phyloP scores from a whole-genome alignment of 371 early-diverging fungal genomes.

The Smittium mucronatum region DNA sequence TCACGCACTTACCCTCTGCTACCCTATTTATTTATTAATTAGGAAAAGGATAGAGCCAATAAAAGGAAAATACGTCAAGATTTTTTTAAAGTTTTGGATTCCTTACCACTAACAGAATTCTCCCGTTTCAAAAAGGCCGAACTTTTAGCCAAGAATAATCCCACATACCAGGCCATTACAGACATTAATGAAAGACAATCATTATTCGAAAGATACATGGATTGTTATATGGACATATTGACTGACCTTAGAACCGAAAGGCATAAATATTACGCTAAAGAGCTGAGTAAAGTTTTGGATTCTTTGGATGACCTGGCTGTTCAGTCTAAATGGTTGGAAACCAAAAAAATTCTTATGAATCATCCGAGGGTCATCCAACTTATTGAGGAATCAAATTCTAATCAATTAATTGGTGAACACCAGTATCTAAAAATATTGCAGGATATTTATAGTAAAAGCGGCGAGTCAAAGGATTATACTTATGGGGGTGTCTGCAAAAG shows the following conservation, averaged over 20 bases:
- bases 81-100: conserved; percentile 32
- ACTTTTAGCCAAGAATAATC: conserved; percentile 34
- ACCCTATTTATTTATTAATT: too few relatives aligned
- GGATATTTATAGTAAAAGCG: neutral
- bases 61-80: conserved; percentile 29
- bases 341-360: conserved; percentile 2
- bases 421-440: neutral
- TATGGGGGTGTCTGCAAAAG: neutral
- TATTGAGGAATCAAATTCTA: neutral
- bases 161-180: conserved; percentile 37
- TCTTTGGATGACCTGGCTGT: neutral
- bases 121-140: conserved; percentile 36
- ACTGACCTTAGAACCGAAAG: neutral
- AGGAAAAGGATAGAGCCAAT: conserved; percentile 25
- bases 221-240: conserved; percentile 24
- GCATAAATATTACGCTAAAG: conserved; percentile 10
- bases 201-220: conserved; percentile 52
- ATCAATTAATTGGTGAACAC: neutral
- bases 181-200: conserved; percentile 38
- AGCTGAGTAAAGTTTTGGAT: conserved; percentile 1
- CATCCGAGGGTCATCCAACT: neutral
- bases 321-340: neutral
- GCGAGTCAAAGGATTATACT: neutral
- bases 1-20: too few relatives aligned
- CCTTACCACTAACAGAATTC: conserved; percentile 27